These are phyloP conservation scores for Amoebophrya sp. DNA, from an alignment of 169 alveolate genomes.

Conservation along the genomic window DNA sequence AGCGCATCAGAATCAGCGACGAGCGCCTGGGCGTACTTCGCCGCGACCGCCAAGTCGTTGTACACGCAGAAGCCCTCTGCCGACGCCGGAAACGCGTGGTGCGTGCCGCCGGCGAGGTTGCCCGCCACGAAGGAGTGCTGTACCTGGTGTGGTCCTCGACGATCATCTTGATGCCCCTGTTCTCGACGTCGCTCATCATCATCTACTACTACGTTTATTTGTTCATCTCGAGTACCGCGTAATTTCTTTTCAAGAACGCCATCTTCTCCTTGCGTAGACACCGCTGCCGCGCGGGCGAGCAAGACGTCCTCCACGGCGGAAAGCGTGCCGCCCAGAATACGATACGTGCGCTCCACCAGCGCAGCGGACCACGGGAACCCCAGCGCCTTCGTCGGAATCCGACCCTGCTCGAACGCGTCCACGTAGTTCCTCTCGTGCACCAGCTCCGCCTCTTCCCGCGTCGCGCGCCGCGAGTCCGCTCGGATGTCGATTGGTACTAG, in stretches of 20 bases:
- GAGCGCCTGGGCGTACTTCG: background rate
- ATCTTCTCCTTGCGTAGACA: too few relatives aligned
- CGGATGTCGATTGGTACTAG: background rate
- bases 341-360: background rate
- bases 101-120: background rate
- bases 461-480: background rate
- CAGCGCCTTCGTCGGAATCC: background rate
- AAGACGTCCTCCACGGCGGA: background rate
- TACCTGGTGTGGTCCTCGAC: too few relatives aligned
- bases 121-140: background rate
- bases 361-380: background rate
- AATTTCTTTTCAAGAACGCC: too few relatives aligned
- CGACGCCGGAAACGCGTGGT: background rate
- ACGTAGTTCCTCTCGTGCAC: background rate
- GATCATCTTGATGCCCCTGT: too few relatives aligned
- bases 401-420: background rate
- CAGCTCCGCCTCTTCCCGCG: background rate
- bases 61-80: background rate
- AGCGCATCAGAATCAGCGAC: too few relatives aligned
- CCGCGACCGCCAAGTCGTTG: background rate
- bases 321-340: background rate
- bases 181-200: too few relatives aligned
- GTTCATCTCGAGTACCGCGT: too few relatives aligned
- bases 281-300: too few relatives aligned
- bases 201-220: too few relatives aligned